Evolutionary conservation across 2,329 filamentous ascomycete genomes (phyloP), one percentile per base, ranked within the genome.

Genomic region (Parastagonospora avenae): DNA sequence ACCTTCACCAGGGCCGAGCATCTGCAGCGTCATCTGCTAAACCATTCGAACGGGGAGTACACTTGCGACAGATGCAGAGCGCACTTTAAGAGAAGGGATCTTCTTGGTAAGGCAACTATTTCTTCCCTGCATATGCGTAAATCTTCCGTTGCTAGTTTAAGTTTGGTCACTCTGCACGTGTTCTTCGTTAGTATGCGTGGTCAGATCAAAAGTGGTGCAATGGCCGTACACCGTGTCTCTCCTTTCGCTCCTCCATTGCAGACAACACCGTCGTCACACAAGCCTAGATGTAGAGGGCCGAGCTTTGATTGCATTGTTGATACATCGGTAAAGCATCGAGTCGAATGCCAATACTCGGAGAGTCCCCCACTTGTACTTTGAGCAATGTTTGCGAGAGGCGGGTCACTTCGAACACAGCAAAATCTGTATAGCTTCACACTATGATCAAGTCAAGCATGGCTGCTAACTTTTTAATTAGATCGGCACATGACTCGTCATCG

Each of bases 1-100:
- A 93, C 88, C 67, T 97, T 97, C 72, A 96, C 92, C 8, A 85
- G 93, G 70, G 93, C 93, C 7, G 93, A 97, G 75, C 93, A 97
- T 79, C 79, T 97, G 78, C 96, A 97, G 76, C 87, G 93, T 41
- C 93, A 97, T 76, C 90, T 97, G 75, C 77, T 97, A 57, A 97
- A 97, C 70, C 93, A 89, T 89, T 81, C 75, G 80, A 67, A 57
- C 16, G 72, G 72, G 10, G 79, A 81, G 37, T 79, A 78, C 52
- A 85, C 82, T 3, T 87, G 85, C 61, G 70, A 79, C 42, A 74
- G 84, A 60, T 88, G 85, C 55, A 78, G 79, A 49, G 82, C 83
- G 27, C 82, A 85, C 62, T 87, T 86, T 67, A 83, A 83, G 60
- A 77, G 85, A 38, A 81, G 79, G 24, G 85, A 87, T 67, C 70